Evolutionary conservation across 73 alveolate species (phyloP).

Genomic region (Paramecium caudatum): DNA sequence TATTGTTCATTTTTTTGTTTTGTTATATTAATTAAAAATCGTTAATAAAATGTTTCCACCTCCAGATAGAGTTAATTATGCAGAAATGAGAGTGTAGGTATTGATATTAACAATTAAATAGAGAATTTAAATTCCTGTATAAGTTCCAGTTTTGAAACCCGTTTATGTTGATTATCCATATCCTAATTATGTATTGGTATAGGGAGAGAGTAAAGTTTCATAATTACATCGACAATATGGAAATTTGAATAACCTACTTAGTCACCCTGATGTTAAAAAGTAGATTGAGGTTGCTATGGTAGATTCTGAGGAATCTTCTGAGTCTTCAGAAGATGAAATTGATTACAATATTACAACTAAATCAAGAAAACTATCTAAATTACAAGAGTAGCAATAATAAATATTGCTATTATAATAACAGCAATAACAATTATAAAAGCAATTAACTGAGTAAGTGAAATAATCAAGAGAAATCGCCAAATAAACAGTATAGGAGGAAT

Average conservation of each 20-base stretch:
- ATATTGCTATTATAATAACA: background rate
- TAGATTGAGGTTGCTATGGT: background rate
- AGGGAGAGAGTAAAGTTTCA: background rate
- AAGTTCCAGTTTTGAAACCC: conserved; percentile 14
- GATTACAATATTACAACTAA: background rate
- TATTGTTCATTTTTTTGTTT: background rate
- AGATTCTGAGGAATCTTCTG: background rate
- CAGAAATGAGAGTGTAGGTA: conserved; percentile 35
- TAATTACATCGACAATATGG: background rate
- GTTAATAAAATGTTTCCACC: conserved; percentile 17
- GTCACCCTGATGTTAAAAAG: background rate
- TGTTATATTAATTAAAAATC: conserved; percentile 1
- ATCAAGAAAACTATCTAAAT: background rate
- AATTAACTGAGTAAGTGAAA: background rate
- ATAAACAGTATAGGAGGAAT: background rate
- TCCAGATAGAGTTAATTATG: conserved; percentile 21
- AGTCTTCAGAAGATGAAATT: background rate
- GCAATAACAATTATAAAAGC: background rate
- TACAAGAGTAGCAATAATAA: background rate
- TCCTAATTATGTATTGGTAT: conserved; percentile 3
- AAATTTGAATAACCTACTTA: background rate
- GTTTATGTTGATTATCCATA: conserved; percentile 27
- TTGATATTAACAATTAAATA: background rate
- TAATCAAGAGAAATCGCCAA: background rate
- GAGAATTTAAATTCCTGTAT: conserved; percentile 22